Percentiles rank a stretch among this genome's conserved stretches.
Evolutionary conservation across 2,329 filamentous ascomycete species (phyloP).

Genomic region (Fusarium napiforme): DNA sequence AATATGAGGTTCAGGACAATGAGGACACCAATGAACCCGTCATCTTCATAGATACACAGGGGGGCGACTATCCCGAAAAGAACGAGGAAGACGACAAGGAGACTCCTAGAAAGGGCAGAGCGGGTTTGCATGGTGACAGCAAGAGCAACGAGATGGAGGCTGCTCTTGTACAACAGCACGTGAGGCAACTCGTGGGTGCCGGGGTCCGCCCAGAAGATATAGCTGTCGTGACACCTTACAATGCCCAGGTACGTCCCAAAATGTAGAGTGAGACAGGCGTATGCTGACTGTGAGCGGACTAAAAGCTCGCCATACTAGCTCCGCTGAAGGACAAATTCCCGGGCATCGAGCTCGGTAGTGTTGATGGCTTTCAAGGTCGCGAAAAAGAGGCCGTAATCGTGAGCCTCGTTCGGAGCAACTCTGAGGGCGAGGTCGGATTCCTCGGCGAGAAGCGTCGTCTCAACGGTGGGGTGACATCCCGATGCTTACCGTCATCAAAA

Average conservation of each 20-base stretch:
- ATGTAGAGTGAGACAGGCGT: conserved; percentile 4
- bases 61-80: conserved; percentile 88
- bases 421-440: conserved; percentile 89
- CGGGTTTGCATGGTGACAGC: conserved; percentile 66
- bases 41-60: conserved; percentile 96
- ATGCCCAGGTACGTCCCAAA: conserved; percentile 74
- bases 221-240: conserved; percentile 95
- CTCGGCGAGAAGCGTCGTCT: conserved; percentile 89
- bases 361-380: conserved; percentile 96
- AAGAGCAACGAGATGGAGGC: conserved; percentile 96
- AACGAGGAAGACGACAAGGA: conserved; percentile 76
- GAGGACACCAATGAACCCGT: conserved; percentile 91
- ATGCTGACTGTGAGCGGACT: conserved; percentile 37
- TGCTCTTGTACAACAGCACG: conserved; percentile 80
- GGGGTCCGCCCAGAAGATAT: conserved; percentile 87
- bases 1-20: conserved; percentile 79
- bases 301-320: conserved; percentile 79
- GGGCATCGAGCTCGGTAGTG: conserved; percentile 92
- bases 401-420: conserved; percentile 92
- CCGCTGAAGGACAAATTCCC: conserved; percentile 83
- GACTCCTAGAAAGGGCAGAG: conserved; percentile 56
- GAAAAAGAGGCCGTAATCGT: conserved; percentile 97
- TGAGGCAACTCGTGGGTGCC: conserved; percentile 77
- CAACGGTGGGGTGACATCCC: conserved; percentile 74
- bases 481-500: conserved; percentile 2